Evolutionary conservation across 495 filamentous ascomycete species (phyloP), one percentile per base, ranked within the genome.

Genomic region (Aspergillus egyptiacus): DNA sequence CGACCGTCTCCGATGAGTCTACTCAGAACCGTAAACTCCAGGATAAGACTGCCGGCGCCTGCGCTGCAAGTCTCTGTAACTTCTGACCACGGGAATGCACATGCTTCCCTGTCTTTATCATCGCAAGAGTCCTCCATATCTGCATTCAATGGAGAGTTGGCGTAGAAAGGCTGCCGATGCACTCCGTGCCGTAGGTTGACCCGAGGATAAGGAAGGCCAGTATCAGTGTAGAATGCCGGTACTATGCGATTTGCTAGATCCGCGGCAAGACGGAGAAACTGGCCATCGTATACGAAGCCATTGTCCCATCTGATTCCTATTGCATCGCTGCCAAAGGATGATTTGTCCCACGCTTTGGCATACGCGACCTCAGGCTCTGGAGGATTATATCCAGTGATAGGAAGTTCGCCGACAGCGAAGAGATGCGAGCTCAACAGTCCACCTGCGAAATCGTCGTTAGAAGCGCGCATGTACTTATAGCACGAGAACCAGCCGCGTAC

Each of bases 61-160:
- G 93, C 93, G 64, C 89, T 94, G 63, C 93, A 98, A 2, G 90
- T 97, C 65, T 96, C 93, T 5, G 91, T 96, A 15, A 93, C 85
- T 57, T 95, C 91, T 8, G 76, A 67, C 1, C 69, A 68, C 0
- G 57, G 33, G 18, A 56, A 65, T 19, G 55, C 59, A 48, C 71
- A 77, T 31, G 71, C 51, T 14, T 56, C 66, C 7, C 33, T 10
- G 17, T 52, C 42, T 17, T 34, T 22, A n/a, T 46, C 46, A 10
- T 47, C 49, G 19, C 58, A 55, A 9, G 44, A 63, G 0, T 62
- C 49, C 46, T 70, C 65, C 5, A 46, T 53, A 59, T 87, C 65
- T 3, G 51, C 54, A 60, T 87, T 85, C 18, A 86, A 70, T 2
- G 83, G 87, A 13, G 86, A 90, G 57, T 90, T 93, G 41, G 70